Base-by-base conservation (phyloP, 768 basidiomycete species). In the Boletus rufocinnamomeus region DNA sequence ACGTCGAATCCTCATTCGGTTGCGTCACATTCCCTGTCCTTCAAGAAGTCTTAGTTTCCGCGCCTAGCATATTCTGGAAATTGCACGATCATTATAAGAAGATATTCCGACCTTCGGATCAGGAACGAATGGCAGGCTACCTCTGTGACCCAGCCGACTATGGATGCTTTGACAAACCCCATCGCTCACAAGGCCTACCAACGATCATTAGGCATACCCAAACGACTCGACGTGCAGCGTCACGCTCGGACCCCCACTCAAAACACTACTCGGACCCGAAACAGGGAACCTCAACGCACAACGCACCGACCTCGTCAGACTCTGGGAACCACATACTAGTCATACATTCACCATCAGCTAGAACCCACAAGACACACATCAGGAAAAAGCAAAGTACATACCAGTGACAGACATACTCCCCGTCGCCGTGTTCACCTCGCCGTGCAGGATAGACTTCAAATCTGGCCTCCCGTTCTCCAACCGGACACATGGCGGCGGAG, bases 291-390 rank as follows among this genome's bases (percentile, higher is more conserved):
- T 72, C 52, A 85, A 52, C 2, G 78, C 78, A 0, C 60, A 53
- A 5, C 79, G 75, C 21, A 80, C 81, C 1, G 72, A 65, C 32
- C 69, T n/a, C n/a, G n/a, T n/a, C n/a, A n/a, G n/a, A n/a, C n/a
- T n/a, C n/a, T n/a, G n/a, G n/a, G n/a, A n/a, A n/a, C n/a, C n/a
- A n/a, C n/a, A n/a, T n/a, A n/a, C n/a, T n/a, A n/a, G n/a, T n/a
- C n/a, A n/a, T n/a, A n/a, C n/a, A n/a, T n/a, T n/a, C n/a, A n/a
- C n/a, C n/a, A n/a, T n/a, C n/a, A n/a, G n/a, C n/a, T n/a, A n/a
- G n/a, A n/a, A n/a, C n/a, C n/a, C n/a, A n/a, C n/a, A n/a, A n/a
- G n/a, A n/a, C n/a, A n/a, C n/a, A n/a, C n/a, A n/a, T n/a, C n/a
- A n/a, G n/a, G n/a, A n/a, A n/a, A n/a, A n/a, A n/a, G n/a, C n/a